phyloP scores from a whole-genome alignment of 495 filamentous ascomycete species.

The Penicillium cosmopolitanum region DNA sequence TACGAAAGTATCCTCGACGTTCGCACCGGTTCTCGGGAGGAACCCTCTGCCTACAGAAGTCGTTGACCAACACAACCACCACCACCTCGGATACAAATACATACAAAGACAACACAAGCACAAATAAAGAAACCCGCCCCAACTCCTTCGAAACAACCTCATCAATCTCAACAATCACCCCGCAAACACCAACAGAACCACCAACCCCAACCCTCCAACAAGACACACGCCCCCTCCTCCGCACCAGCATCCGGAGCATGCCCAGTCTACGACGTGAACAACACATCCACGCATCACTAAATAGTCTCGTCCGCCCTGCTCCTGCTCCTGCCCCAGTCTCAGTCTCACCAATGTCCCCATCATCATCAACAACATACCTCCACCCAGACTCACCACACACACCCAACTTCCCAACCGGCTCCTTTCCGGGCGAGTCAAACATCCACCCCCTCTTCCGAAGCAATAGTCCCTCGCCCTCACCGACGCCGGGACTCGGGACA shows the following conservation, averaged over 20 bases:
- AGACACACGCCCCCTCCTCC: constrained; percentile 21
- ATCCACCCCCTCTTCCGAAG: constrained; percentile 87
- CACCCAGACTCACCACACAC: constrained; percentile 24
- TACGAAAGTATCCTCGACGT: constrained; percentile 34
- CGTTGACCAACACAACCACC: constrained; percentile 10
- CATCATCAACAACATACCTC: constrained; percentile 25
- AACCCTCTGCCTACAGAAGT: constrained; percentile 37
- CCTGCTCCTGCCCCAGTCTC: constrained; percentile 19
- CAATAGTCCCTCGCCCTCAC: constrained; percentile 71
- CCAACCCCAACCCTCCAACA: constrained; percentile 9
- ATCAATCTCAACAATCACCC: constrained; percentile 19
- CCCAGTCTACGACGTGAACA: constrained; percentile 26
- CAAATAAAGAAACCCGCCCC: not conserved
- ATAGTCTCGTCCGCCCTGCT: constrained; percentile 27
- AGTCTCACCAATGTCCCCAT: constrained; percentile 18
- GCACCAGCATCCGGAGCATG: constrained; percentile 28
- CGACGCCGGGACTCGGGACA: constrained; percentile 68
- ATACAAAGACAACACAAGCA: not conserved
- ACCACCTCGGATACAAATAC: constrained; percentile 13
- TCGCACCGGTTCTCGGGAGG: constrained; percentile 43
- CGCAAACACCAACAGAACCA: constrained; percentile 10
- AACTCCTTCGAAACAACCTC: constrained; percentile 32
- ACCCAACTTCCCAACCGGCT: constrained; percentile 15
- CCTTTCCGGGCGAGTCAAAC: constrained; percentile 59
- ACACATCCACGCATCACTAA: constrained; percentile 33